A percentile compares a stretch with the other conserved stretches of the same genome.
These are phyloP conservation scores for Leishmania amazonensis DNA, from an alignment of 208 protist species.

Conservation along the genomic window DNA sequence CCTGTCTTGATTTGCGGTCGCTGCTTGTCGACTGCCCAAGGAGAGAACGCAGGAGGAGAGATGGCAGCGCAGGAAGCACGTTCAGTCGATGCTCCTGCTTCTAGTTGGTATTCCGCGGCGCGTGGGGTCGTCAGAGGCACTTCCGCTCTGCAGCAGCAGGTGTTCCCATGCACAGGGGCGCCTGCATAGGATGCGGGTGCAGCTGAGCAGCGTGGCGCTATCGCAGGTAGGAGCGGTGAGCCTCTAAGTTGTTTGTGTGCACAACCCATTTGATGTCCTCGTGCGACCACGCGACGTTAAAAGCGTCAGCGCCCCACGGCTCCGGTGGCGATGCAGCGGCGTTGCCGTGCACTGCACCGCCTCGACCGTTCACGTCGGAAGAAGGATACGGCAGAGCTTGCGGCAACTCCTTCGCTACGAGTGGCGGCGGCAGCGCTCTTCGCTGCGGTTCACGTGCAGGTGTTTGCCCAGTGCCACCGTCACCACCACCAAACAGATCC, in stretches of 20 bases:
- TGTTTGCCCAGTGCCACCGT: neutral
- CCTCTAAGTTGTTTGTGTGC: constrained; percentile 48
- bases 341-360: neutral
- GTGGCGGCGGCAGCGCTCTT: neutral
- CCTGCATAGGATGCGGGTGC: neutral
- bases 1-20: neutral
- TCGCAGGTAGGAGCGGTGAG: constrained; percentile 45
- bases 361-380: neutral
- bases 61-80: neutral
- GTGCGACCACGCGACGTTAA: constrained; percentile 56
- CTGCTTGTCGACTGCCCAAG: neutral
- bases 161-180: neutral
- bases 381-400: neutral
- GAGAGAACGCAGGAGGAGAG: neutral
- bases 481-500: constrained; percentile 10
- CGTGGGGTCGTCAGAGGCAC: neutral
- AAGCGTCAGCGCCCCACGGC: neutral
- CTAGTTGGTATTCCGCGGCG: neutral
- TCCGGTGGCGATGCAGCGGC: neutral
- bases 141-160: neutral
- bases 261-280: constrained; percentile 51
- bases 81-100: neutral
- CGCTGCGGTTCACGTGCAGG: neutral
- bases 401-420: neutral
- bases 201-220: neutral